Base-by-base conservation (phyloP, 2,329 filamentous ascomycete genomes). In the Fusarium luffae region DNA sequence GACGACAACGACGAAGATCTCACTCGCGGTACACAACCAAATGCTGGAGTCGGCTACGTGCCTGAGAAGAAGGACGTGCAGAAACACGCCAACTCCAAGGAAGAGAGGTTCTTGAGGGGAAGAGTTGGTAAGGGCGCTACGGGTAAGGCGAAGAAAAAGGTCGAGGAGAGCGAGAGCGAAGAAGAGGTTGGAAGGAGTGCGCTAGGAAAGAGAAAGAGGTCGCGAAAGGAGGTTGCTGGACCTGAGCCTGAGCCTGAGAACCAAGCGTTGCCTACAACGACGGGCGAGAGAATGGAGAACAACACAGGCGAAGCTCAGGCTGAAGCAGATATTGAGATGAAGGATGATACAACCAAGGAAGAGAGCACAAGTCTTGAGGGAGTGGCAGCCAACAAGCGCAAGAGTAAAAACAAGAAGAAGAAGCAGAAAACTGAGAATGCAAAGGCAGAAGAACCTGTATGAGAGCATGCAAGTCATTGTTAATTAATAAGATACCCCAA, bases 11-110 rank as follows among this genome's bases (percentile, higher is more conserved):
- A 76, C 19, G 72, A 77, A 25, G 75, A 78, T 54, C 51, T 77
- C 30, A 66, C 70, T 11, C 67, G 67, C 6, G 51, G 46, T 34
- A 37, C 68, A 28, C 68, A 70, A 40, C 75, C 76, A 40, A 83
- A 83, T 71, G 77, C 79, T 25, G 84, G 83, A 37, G 69, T 85
- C 12, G 83, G 83, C 11, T 83, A 80, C 72, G 73, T 77, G 12
- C 70, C 79, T 4, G 68, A 77, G 9, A 58, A 54, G 9, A 75
- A 73, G 18, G 54, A 72, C 27, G 56, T 71, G 12, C 59, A 71
- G 40, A 71, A 70, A 28, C 68, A 73, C 32, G 72, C 70, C 16
- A 69, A 74, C 55, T 58, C 68, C 4, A 73, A 71, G 25, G 71
- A 75, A 54, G 75, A 78, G 58, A 74, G 71, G 52, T 71, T 77